Evolutionary conservation across 495 filamentous ascomycete species (phyloP).

Genomic region (Trichoderma erinaceum): DNA sequence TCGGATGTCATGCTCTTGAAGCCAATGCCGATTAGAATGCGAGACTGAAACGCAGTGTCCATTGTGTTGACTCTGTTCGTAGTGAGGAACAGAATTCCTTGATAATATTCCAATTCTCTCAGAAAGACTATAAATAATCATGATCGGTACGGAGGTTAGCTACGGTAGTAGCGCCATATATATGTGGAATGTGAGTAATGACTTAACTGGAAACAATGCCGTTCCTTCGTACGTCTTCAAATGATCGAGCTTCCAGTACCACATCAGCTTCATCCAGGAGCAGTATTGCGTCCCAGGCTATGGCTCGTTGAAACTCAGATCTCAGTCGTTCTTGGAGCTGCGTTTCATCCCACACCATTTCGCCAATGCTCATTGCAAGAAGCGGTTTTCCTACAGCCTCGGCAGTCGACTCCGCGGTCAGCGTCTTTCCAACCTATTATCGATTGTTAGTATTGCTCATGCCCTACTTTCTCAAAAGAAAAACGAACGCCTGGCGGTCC

Average conservation of each 20-base stretch:
- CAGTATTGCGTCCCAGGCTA: conserved; percentile 31
- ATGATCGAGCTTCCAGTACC: conserved; percentile 35
- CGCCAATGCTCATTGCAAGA: conserved; percentile 39
- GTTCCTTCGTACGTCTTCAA: conserved; percentile 38
- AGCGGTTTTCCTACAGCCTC: conserved; percentile 37
- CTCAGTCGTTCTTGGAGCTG: conserved; percentile 29
- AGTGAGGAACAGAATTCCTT: conserved; percentile 38
- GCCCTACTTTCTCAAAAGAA: neutral
- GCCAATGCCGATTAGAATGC: conserved; percentile 37
- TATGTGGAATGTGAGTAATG: neutral
- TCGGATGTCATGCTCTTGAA: conserved; percentile 20
- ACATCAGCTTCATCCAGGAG: conserved; percentile 19
- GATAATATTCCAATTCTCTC: conserved; percentile 42
- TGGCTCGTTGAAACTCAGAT: conserved; percentile 37
- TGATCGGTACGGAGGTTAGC: neutral
- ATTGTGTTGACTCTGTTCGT: conserved; percentile 34
- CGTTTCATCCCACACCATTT: conserved; percentile 35
- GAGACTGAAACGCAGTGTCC: conserved; percentile 40
- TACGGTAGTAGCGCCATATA: neutral
- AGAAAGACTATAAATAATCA: conserved; percentile 29
- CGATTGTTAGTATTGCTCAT: neutral
- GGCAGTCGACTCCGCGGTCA: conserved; percentile 49
- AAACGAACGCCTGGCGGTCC: conserved; percentile 43
- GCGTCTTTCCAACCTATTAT: conserved; percentile 46
- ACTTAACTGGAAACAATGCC: conserved; percentile 34